Evolutionary conservation across 192 early-diverging fungal species (phyloP), one percentile per base, ranked within the genome.

Genomic region (Coemansia sp.): DNA sequence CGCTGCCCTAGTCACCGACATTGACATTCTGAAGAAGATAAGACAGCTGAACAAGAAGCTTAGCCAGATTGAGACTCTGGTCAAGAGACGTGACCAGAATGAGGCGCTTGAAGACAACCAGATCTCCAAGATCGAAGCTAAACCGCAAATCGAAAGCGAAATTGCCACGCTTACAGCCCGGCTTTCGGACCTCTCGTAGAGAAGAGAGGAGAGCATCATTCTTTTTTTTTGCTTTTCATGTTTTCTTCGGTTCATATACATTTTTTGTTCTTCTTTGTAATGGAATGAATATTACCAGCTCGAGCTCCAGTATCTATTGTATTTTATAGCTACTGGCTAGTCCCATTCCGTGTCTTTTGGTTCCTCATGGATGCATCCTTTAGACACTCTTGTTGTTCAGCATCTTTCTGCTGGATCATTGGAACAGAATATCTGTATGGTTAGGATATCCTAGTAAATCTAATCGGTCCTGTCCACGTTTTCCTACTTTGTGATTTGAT

Each of bases 21-120:
- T 88, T 7, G 95, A 95, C 58, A 84, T 86, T 16, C 88, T 95
- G 59, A 99, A 97, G 86, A 92, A 91, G 75, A 84, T 95, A 65
- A 89, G 94, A 54, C 86, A 84, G 39, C 75, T 98, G 17, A 89
- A 92, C 59, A 99, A 97, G 84, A 99, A 98, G 79, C 72, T 98
- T 55, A 89, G 89, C 68, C 91, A 94, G 79, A 98, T 99, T 76
- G 84, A 83, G 42, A 91, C 91, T 50, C 85, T 99, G 48, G 94
- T 92, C 71, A 87, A 88, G 46, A 90, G 88, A 67, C 86, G 89
- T 69, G 84, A 84, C 22, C 85, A 84, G 14, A 96, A 96, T 37
- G 92, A 93, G 56, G 81, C 72, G 16, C 81, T 99, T 7, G 95
- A 95, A 79, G 79, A 88, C 25, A 81, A 81, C 71, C 79, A 81